Conservation (phyloP, 2,329 filamentous ascomycete genomes). For the Fusarium tricinctum region DNA sequence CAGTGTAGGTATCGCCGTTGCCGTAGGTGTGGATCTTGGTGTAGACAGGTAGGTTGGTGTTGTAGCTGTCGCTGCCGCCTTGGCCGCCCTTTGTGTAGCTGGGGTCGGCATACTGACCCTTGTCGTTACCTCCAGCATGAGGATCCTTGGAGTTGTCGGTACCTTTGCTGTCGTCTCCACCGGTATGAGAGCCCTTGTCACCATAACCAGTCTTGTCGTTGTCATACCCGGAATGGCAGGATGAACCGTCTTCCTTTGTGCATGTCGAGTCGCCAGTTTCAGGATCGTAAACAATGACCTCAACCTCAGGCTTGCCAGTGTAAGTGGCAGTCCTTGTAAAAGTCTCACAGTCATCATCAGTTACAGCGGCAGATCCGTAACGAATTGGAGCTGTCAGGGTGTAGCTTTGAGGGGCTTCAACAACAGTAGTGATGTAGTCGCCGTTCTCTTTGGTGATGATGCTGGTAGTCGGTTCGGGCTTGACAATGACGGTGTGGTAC, state of each 20-base stretch:
- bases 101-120: constrained; percentile 26
- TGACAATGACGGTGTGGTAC: constrained; percentile 44
- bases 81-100: constrained; percentile 26
- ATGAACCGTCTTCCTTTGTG: constrained; percentile 47
- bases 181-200: constrained; percentile 1
- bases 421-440: constrained; percentile 34
- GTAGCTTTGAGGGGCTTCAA: constrained; percentile 34
- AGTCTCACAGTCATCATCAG: constrained; percentile 37
- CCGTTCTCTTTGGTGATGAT: constrained; percentile 43
- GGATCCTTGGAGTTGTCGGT: background rate
- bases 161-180: constrained; percentile 6
- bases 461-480: constrained; percentile 33
- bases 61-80: constrained; percentile 12
- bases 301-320: constrained; percentile 47
- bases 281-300: constrained; percentile 52
- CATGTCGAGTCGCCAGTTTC: constrained; percentile 51
- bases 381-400: constrained; percentile 47
- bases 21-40: constrained; percentile 39
- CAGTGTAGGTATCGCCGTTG: constrained; percentile 27
- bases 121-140: constrained; percentile 6
- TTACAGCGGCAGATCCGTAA: constrained; percentile 46
- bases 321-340: constrained; percentile 39
- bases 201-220: constrained; percentile 20
- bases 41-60: constrained; percentile 28
- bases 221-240: constrained; percentile 43